Conservation (phyloP, 805 yeast genomes). For the Candida boidinii region DNA sequence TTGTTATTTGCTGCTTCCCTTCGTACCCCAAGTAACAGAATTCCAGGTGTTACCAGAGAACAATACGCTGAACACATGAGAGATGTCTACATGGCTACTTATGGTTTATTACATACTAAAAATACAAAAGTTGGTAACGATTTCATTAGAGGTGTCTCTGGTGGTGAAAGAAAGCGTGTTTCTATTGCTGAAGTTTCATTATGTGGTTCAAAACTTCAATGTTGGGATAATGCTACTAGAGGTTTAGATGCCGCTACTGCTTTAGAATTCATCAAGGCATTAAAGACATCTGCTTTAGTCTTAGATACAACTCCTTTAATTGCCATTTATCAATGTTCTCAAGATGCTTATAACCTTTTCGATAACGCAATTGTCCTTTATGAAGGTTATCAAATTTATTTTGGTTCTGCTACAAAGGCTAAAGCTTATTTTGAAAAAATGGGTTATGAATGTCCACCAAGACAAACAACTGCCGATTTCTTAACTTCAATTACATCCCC, state of each 20-base stretch:
- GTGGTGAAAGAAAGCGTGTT: slow-evolving; percentile 62
- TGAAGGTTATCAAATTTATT: slow-evolving; percentile 36
- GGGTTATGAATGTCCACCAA: slow-evolving; percentile 38
- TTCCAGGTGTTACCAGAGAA: slow-evolving; percentile 42
- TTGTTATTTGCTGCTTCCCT: slow-evolving; percentile 50
- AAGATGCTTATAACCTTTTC: slow-evolving; percentile 34
- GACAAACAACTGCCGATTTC: slow-evolving; percentile 40
- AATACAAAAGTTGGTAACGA: slow-evolving; percentile 58
- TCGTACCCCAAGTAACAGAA: slow-evolving; percentile 52
- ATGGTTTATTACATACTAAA: slow-evolving; percentile 36
- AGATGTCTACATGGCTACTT: slow-evolving; percentile 28
- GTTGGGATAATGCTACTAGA: slow-evolving; percentile 59
- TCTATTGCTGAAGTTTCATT: slow-evolving; percentile 48
- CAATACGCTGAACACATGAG: slow-evolving; percentile 43
- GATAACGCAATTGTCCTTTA: slow-evolving; percentile 33
- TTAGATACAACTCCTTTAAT: slow-evolving; percentile 40
- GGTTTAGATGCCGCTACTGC: slow-evolving; percentile 67
- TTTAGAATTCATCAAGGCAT: slow-evolving; percentile 49
- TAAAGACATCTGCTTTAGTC: slow-evolving; percentile 47
- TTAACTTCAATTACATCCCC: slow-evolving; percentile 29
- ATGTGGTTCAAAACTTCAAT: slow-evolving; percentile 29
- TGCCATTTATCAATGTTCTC: slow-evolving; percentile 41
- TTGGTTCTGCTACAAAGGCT: slow-evolving; percentile 28
- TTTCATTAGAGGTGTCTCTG: slow-evolving; percentile 55
- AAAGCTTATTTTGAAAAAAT: slow-evolving; percentile 30